Percentiles rank a stretch among this genome's conserved stretches.
These are phyloP conservation scores for Trichoderma citrinoviride DNA, from an alignment of 2,329 filamentous ascomycete species.

Conservation along the genomic window DNA sequence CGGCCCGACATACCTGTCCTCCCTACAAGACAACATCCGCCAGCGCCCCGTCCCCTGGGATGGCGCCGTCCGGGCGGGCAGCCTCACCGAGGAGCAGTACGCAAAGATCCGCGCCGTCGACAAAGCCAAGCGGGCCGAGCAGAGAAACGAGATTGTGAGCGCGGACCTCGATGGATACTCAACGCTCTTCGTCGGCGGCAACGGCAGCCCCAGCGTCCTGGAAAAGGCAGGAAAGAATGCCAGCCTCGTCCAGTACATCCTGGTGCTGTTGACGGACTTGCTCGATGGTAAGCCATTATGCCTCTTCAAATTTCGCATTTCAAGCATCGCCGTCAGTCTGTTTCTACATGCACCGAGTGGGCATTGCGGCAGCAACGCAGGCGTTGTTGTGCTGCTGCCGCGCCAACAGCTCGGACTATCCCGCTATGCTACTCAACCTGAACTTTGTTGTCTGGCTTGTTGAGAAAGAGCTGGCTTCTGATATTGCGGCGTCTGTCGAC, in stretches of 20 bases:
- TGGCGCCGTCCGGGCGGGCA: slow-evolving; percentile 87
- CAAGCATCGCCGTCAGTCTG: not conserved
- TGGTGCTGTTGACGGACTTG: slow-evolving; percentile 84
- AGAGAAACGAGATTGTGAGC: slow-evolving; percentile 79
- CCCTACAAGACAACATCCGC: slow-evolving; percentile 95
- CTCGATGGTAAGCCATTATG: slow-evolving; percentile 65
- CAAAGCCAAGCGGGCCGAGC: slow-evolving; percentile 84
- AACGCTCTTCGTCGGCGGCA: slow-evolving; percentile 72
- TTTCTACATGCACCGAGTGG: not conserved
- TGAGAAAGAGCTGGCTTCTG: too few relatives aligned
- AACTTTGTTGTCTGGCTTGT: too few relatives aligned
- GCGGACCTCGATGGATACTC: slow-evolving; percentile 76
- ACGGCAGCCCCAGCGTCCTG: slow-evolving; percentile 68
- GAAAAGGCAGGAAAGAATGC: slow-evolving; percentile 80
- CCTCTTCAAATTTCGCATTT: not conserved
- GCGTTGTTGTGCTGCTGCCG: not conserved
- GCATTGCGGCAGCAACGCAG: not conserved
- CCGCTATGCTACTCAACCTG: too few relatives aligned
- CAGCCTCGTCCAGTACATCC: slow-evolving; percentile 92
- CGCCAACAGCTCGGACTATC: too few relatives aligned
- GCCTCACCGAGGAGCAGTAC: slow-evolving; percentile 89
- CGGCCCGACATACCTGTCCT: slow-evolving; percentile 78
- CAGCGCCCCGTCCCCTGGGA: slow-evolving; percentile 97
- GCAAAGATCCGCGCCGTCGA: slow-evolving; percentile 96
- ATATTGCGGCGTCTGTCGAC: too few relatives aligned